These are phyloP conservation scores for Elsinoe perseae DNA, from an alignment of 2,329 filamentous ascomycete genomes.

Conservation along the genomic window DNA sequence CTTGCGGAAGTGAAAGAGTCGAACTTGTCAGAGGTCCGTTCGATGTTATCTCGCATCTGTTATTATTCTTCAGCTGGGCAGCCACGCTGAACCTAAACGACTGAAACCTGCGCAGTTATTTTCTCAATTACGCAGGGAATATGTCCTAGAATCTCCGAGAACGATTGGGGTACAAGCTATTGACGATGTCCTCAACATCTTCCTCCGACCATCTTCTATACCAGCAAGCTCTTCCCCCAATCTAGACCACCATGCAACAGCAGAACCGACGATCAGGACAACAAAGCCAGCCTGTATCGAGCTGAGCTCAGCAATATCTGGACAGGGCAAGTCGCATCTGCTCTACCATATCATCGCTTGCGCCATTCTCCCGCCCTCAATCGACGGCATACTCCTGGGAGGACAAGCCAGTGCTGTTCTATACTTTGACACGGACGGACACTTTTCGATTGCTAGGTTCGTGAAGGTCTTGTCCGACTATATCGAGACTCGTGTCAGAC, in stretches of 20 bases:
- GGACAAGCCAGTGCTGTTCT: constrained; percentile 46
- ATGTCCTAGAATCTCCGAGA: constrained; percentile 28
- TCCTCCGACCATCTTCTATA: background rate
- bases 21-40: constrained; percentile 44
- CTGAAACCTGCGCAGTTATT: background rate
- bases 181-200: background rate
- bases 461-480: constrained; percentile 30
- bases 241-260: background rate
- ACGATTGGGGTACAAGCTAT: constrained; percentile 1
- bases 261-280: background rate
- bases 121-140: background rate
- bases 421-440: constrained; percentile 49
- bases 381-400: constrained; percentile 26
- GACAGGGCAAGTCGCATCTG: constrained; percentile 51
- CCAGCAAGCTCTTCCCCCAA: background rate
- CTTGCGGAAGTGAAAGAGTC: constrained; percentile 45
- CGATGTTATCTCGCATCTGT: constrained; percentile 30
- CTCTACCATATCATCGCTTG: constrained; percentile 49
- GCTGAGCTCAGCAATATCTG: constrained; percentile 44
- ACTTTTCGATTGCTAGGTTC: constrained; percentile 47
- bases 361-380: constrained; percentile 42
- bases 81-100: background rate
- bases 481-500: constrained; percentile 17
- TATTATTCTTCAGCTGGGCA: background rate
- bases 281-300: constrained; percentile 41